phyloP scores from a whole-genome alignment of 768 basidiomycete genomes.

The Calocybe gangraenosa region DNA sequence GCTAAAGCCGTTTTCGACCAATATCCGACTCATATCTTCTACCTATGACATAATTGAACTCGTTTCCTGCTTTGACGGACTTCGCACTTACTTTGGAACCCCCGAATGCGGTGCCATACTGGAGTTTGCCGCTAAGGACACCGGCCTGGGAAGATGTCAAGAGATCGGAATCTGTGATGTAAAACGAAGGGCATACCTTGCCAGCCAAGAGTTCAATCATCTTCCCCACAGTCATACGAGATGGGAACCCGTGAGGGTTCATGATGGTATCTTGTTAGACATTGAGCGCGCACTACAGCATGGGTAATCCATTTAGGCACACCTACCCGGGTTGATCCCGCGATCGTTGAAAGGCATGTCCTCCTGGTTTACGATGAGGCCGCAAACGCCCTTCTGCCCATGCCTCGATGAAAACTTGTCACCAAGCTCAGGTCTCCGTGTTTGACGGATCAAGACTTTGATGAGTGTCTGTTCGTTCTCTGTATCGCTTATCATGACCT shows the following conservation, averaged over 20 bases:
- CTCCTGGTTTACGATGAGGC: constrained; percentile 96
- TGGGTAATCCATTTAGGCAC: constrained; percentile 6
- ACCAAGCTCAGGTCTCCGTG: constrained; percentile 91
- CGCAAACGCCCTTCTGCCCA: constrained; percentile 99
- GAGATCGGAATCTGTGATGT: background rate
- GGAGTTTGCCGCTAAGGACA: constrained; percentile 82
- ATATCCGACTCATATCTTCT: constrained; percentile 95
- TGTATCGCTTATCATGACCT: constrained; percentile 95
- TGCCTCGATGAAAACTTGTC: constrained; percentile 99
- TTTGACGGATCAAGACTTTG: constrained; percentile 97
- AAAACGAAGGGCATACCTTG: constrained; percentile 51
- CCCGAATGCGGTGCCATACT: constrained; percentile 95
- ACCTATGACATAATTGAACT: constrained; percentile 44
- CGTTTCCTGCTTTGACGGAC: background rate
- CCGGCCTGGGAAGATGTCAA: constrained; percentile 58
- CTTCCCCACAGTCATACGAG: constrained; percentile 99
- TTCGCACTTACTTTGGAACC: constrained; percentile 76
- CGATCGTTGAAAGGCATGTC: constrained; percentile 99
- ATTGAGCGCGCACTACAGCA: constrained; percentile 8
- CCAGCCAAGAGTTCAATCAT: constrained; percentile 98
- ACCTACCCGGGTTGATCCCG: constrained; percentile 84
- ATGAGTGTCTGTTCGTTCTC: constrained; percentile 95
- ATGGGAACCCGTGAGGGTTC: constrained; percentile 99
- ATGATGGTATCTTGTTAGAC: constrained; percentile 83
- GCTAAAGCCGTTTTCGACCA: constrained; percentile 93